A percentile compares a stretch with the other conserved stretches of the same genome.
Evolutionary conservation across 179 eudicot species (phyloP).

Genomic region (Amaranthus tricolor): DNA sequence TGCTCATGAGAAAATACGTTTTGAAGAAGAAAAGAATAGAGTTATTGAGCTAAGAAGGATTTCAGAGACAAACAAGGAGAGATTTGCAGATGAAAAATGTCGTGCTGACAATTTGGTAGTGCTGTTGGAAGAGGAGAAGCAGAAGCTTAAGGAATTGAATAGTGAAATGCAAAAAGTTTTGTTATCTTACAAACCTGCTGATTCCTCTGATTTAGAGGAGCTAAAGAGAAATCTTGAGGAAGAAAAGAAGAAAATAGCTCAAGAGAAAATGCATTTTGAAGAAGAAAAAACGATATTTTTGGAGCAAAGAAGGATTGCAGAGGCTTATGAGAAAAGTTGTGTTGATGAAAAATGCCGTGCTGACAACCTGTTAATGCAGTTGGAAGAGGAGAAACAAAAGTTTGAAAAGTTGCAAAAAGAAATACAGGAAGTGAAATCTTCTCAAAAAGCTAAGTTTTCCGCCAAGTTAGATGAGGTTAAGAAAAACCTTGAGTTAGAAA

Average conservation of each 20-base stretch:
- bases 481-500: slow-evolving; percentile 50
- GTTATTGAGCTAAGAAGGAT: slow-evolving; percentile 40
- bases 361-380: slow-evolving; percentile 10
- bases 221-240: slow-evolving; percentile 8
- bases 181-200: background rate
- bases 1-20: slow-evolving; percentile 29
- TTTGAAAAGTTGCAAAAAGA: slow-evolving; percentile 29
- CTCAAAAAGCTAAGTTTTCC: slow-evolving; percentile 17
- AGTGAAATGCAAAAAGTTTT: background rate
- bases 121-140: slow-evolving; percentile 26
- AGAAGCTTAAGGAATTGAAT: slow-evolving; percentile 2
- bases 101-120: slow-evolving; percentile 9
- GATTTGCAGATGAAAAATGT: slow-evolving; percentile 11
- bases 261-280: slow-evolving; percentile 29
- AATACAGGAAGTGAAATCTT: slow-evolving; percentile 26
- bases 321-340: slow-evolving; percentile 27
- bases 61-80: slow-evolving; percentile 35
- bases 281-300: slow-evolving; percentile 35
- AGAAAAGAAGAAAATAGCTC: background rate
- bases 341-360: slow-evolving; percentile 13
- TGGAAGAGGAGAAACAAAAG: slow-evolving; percentile 23
- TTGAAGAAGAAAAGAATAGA: slow-evolving; percentile 36
- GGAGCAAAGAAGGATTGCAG: slow-evolving; percentile 39
- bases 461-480: slow-evolving; percentile 33
- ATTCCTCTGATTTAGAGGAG: slow-evolving; percentile 2